Base-by-base conservation (phyloP, 2,329 filamentous ascomycete genomes). In the Gremmenia infestans region DNA sequence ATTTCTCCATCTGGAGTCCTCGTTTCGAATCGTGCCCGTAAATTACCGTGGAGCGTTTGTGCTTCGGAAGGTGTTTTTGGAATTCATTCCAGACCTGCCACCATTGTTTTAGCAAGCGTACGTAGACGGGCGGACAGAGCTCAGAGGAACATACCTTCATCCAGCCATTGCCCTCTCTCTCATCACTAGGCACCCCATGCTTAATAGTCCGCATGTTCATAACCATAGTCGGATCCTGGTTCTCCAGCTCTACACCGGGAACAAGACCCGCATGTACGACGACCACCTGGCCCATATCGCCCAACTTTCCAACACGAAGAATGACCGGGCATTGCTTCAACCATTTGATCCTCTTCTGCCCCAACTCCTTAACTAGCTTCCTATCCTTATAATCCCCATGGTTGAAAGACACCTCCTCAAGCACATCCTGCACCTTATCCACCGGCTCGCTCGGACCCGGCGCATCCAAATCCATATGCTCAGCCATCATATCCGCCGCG, bases 251-350 rank as follows among this genome's bases (percentile, higher is more conserved):
- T 0, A 96, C 74, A 5, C 85, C 87, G 0, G 93, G 90, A 0
- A 94, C 85, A 2, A 97, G 78, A 0, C 94, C 94, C 0, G 83
- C 93, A 73, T 97, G 94, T 6, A 92, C 93, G 50, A 91, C 86
- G 5, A 87, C 78, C 4, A 95, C 77, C 56, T 86, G 78, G 37
- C 86, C 81, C 70, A 85, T 76, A 2, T 72, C 73, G 1, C 78
- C 74, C 37, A 92, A 72, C 14, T 75, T 68, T n/a, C 89, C 88
- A 35, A 91, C 74, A 55, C 82, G 79, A 50, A 96, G 75, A 55
- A 96, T 91, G n/a, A 95, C 80, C 5, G 92, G 91, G 32, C 87
- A 89, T 3, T 74, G 69, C 52, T 82, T 74, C 25, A 96, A 78
- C 84, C 87, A 96, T 12, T 77, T 68, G 6, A 87, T 77, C 59